Base-by-base conservation (phyloP, 176 grass and related monocot genomes). In the Otatea glauca region DNA sequence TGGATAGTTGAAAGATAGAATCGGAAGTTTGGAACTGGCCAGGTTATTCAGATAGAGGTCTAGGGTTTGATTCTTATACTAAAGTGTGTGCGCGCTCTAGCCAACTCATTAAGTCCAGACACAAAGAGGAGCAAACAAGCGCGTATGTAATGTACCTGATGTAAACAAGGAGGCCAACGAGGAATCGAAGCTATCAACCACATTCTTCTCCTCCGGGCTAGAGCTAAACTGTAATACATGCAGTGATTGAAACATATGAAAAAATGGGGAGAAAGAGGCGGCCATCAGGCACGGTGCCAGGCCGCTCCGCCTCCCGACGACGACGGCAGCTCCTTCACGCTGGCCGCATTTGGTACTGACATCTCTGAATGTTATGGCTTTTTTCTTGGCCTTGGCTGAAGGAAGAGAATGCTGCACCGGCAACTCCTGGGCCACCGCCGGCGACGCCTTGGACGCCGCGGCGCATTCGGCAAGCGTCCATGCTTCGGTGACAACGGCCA, bases 131-230 rank as follows among this genome's bases (percentile, higher is more conserved):
- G 5, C 9, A 29, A 56, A 80, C 44, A 35, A 32, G n/a, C 61
- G n/a, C 21, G 32, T 18, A 16, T 80, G 10, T 37, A 23, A 14
- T 75, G 47, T 80, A 94, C 93, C 93, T 86, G 96, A 93, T 27
- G 89, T 81, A 63, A 99, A 84, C 32, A 99, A 84, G 55, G 96
- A 89, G 66, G 75, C 83, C 77, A 99, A 72, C 20, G 96, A 99
- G 70, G 93, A 89, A 65, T 96, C 94, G 91, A 99, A 99, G 79
- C 48, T 84, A 51, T 94, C 91, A 4, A 86, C 89, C 45, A 78
- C 78, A 13, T 49, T 84, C 86, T 78, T 92, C 81, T 99, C 91
- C 86, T 99, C 93, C 4, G 69, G 50, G 58, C 91, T 96, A 1
- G 89, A 87, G 85, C 93, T 99, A 42, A 99, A 81, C 96, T 96